Conservation (phyloP, 768 basidiomycete species). For the Rhodotorula paludigena region DNA sequence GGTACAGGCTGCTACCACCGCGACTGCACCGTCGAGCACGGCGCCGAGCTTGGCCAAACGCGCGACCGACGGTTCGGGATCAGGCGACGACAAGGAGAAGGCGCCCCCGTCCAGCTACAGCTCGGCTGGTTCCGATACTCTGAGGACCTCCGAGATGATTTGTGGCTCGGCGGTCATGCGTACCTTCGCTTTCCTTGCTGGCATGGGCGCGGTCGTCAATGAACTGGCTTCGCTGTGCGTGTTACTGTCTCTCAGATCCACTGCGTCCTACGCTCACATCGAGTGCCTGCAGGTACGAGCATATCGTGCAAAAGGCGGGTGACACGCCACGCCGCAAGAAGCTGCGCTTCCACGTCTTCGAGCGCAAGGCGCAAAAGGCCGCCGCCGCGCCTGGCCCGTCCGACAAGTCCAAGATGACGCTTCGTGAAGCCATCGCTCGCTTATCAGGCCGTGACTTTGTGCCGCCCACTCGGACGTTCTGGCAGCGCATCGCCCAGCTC, state of each 20-base stretch:
- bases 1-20: neutral
- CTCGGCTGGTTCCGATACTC: conserved; percentile 8
- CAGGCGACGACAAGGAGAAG: neutral
- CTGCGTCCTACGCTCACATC: too few relatives aligned
- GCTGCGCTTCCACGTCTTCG: conserved; percentile 3
- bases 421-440: conserved; percentile 31
- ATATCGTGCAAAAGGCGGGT: conserved; percentile 27
- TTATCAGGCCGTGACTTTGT: conserved; percentile 17
- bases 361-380: conserved; percentile 14
- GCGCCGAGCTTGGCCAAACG: neutral
- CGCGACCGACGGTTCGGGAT: neutral
- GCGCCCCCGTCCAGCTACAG: neutral
- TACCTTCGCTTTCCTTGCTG: conserved; percentile 25
- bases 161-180: conserved; percentile 18
- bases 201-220: conserved; percentile 39
- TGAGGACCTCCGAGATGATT: conserved; percentile 17
- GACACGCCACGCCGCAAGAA: conserved; percentile 17
- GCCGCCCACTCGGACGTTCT: neutral
- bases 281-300: conserved; percentile 22
- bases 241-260: too few relatives aligned
- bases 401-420: conserved; percentile 28
- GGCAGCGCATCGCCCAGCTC: neutral
- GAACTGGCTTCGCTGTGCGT: conserved; percentile 38
- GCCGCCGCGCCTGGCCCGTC: too few relatives aligned
- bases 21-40: neutral